Percentiles rank a stretch among this genome's conserved stretches.
These are phyloP conservation scores for Agapanthus africanus DNA, from an alignment of 106 monocot species.

Conservation along the genomic window DNA sequence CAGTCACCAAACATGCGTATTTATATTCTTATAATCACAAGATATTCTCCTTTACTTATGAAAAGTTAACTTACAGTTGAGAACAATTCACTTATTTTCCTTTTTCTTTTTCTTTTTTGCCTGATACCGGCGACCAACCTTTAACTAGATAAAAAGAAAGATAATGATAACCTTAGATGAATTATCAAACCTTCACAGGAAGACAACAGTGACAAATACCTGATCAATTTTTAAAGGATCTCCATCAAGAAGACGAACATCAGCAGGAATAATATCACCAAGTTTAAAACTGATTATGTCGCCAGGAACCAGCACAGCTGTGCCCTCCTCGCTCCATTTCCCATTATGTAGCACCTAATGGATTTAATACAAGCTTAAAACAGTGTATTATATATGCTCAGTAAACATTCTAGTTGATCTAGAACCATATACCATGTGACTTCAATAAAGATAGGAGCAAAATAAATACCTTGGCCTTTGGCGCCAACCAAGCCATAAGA, in stretches of 20 bases:
- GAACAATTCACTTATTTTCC: too few relatives aligned
- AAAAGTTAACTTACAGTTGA: too few relatives aligned
- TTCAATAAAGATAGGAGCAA: not conserved
- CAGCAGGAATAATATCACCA: conserved; percentile 54
- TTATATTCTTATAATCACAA: too few relatives aligned
- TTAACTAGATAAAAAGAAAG: not conserved
- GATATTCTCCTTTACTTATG: too few relatives aligned
- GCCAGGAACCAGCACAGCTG: conserved; percentile 39
- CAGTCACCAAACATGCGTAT: too few relatives aligned
- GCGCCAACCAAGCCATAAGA: conserved; percentile 44
- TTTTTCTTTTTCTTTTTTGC: too few relatives aligned
- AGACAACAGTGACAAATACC: conserved; percentile 10
- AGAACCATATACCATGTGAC: not conserved
- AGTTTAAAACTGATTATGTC: conserved; percentile 50
- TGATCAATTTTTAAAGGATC: conserved; percentile 58
- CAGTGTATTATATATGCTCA: not conserved
- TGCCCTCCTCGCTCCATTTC: conserved; percentile 45
- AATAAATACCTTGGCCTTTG: conserved; percentile 37
- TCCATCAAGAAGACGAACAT: conserved; percentile 45
- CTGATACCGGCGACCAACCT: too few relatives aligned
- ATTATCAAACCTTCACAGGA: not conserved
- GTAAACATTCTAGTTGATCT: not conserved
- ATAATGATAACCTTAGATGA: not conserved
- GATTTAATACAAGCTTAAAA: not conserved
- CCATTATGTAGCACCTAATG: conserved; percentile 30